Base-by-base conservation (phyloP, 176 grass and related monocot species). In the Pharus latifolius region DNA sequence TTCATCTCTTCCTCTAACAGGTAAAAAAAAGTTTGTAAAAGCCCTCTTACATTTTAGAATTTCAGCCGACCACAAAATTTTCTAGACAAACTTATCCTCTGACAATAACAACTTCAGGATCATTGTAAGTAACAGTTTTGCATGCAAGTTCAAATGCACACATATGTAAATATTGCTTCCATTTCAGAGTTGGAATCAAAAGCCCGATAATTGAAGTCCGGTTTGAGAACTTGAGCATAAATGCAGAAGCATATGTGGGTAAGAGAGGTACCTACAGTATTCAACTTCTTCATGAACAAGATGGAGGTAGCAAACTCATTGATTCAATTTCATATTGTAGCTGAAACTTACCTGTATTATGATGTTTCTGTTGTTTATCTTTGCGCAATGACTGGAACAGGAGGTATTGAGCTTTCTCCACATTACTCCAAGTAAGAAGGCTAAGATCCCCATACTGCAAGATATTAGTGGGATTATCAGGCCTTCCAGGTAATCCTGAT, bases 211-310 rank as follows among this genome's bases (percentile, higher is more conserved):
- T 78, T 9, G 67, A 84, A 73, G 74, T 84, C 17, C 82, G 58
- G 49, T 84, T 72, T 58, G 44, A 84, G 48, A 50, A 84, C 55
- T 63, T 78, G 10, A 70, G 62, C 16, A 59, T 84, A 16, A 14
- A 67, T 40, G 67, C 74, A 1, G 49, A 78, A 37, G 69, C 69
- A 49, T 77, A 78, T 14, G 48, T 84, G 3, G 82, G 82, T 6
- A 84, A 62, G 22, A 66, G 74, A 0, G 74, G 82, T 84, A 37
- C 82, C 82, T 7, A 78, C 82, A 22, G 22, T 78, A 23, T 17
- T 55, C 7, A 78, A 84, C 54, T 84, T 70, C 31, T 63, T 77
- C 22, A 50, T 65, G 16, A 84, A 84, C 55, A 77, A 63, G 62
- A 64, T 73, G 2, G 52, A 68, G 73, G 82, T 84, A 78, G 14